A percentile compares a stretch with the other conserved stretches of the same genome.
Evolutionary conservation across 192 early-diverging fungal genomes (phyloP).

Genomic region (Podila epicladia): DNA sequence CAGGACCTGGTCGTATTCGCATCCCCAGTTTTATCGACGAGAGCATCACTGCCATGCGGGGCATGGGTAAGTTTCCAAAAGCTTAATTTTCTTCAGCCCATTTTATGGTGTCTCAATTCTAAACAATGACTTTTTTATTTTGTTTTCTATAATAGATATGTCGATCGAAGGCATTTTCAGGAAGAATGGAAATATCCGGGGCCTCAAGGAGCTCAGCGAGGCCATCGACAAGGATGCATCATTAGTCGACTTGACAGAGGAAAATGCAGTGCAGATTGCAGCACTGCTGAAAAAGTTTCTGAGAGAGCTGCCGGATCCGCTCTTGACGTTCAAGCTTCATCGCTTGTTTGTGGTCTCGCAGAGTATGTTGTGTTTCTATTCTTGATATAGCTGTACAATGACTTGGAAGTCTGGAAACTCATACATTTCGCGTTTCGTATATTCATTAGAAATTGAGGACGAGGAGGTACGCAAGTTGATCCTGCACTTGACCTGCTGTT

Average conservation of each 20-base stretch:
- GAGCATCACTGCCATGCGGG: slow-evolving; percentile 78
- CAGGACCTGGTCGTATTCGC: slow-evolving; percentile 72
- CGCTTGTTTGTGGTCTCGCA: slow-evolving; percentile 84
- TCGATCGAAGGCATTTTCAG: slow-evolving; percentile 95
- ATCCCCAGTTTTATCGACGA: slow-evolving; percentile 89
- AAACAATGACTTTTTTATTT: too few species aligned
- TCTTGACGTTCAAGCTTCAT: slow-evolving; percentile 91
- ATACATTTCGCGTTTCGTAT: neutral
- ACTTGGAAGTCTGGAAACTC: too few species aligned
- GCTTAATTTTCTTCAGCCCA: neutral
- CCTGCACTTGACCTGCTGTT: slow-evolving; percentile 82
- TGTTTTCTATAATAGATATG: too few species aligned
- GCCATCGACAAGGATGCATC: slow-evolving; percentile 84
- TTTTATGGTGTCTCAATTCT: neutral
- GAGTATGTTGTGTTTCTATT: slow-evolving; percentile 45
- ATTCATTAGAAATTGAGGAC: slow-evolving; percentile 59
- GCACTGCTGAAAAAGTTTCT: slow-evolving; percentile 97
- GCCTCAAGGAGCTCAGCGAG: slow-evolving; percentile 87
- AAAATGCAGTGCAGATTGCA: slow-evolving; percentile 91
- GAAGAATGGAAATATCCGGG: slow-evolving; percentile 97
- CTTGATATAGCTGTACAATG: too few species aligned
- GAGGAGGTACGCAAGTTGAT: slow-evolving; percentile 66
- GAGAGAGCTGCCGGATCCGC: slow-evolving; percentile 94
- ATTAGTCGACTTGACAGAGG: slow-evolving; percentile 70
- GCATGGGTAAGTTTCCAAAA: slow-evolving; percentile 66